Evolutionary conservation across 1,284 basidiomycete species (phyloP).

Genomic region (Paramarasmius palmivorus): DNA sequence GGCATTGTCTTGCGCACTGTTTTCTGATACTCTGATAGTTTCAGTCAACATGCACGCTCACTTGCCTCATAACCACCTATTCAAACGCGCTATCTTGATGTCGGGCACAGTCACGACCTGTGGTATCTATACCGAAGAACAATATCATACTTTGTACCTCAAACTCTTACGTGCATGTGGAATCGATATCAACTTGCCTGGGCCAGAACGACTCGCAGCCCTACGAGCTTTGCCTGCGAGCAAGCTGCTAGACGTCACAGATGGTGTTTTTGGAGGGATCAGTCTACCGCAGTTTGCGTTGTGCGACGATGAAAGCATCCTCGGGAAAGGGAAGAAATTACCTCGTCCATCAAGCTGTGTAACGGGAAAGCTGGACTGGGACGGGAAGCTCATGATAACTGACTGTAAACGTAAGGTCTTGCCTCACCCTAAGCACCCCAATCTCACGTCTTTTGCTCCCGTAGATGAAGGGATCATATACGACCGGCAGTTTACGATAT

Average conservation of each 20-base stretch:
- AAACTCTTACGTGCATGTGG: not conserved
- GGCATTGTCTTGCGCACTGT: not conserved
- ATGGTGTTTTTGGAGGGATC: not conserved
- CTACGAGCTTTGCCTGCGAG: not conserved
- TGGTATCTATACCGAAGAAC: not conserved
- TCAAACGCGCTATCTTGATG: conserved; percentile 2
- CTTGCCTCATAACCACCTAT: not conserved
- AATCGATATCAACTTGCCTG: conserved; percentile 1
- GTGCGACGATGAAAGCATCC: not conserved
- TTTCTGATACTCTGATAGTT: not conserved
- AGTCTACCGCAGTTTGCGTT: not conserved
- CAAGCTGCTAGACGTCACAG: not conserved
- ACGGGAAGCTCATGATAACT: conserved; percentile 3
- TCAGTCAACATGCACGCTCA: not conserved
- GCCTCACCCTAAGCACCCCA: not conserved
- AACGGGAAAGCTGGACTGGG: not conserved
- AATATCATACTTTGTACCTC: conserved; percentile 2
- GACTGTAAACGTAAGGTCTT: conserved; percentile 1
- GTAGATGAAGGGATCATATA: conserved; percentile 4
- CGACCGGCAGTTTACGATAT: conserved; percentile 1
- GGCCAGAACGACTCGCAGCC: not conserved
- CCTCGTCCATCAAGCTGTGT: not conserved
- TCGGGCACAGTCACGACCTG: not conserved
- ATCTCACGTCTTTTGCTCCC: not conserved
- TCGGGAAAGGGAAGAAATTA: not conserved